Base-by-base conservation (phyloP, 495 filamentous ascomycete species). In the Oleoguttula mirabilis region DNA sequence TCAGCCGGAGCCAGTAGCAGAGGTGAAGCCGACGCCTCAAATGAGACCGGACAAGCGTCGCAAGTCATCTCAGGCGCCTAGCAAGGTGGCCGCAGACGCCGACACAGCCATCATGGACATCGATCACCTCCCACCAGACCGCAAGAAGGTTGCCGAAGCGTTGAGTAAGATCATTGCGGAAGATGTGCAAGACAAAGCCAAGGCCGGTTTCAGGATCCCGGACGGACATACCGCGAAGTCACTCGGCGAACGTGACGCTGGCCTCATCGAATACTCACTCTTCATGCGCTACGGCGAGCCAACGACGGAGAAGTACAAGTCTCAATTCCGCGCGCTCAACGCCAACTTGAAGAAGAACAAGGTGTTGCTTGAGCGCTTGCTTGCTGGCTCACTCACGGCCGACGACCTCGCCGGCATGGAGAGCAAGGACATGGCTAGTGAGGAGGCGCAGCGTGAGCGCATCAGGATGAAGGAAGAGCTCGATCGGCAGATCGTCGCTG, bases 281-380 rank as follows among this genome's bases (percentile, higher is more conserved):
- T 75, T 76, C 58, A 52, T 72, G 45, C 73, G 67, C 37, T 47
- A 60, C 62, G 63, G 73, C 47, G 75, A 61, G 50, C 63, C 61
- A 53, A 51, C 60, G 49, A 52, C 60, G 47, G 66, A 67, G 55
- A 66, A 75, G 53, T 81, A 80, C 64, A 67, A 60, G 50, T 48
- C 57, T 33, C 75, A 80, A 56, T 62, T 78, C 52, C 67, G 75
- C 51, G 66, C 80, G 22, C 69, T 96, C 33, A 61, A 71, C 31
- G 79, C 78, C 64, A 95, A 95, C 63, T 64, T 94, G 47, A 90
- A 92, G 67, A 75, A 73, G 58, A 98, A 98, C 58, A 58, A 72
- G 45, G 76, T 81, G 47, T 73, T 98, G 40, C 73, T 77, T 46
- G 72, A 80, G 60, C 77, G 82, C 35, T 64, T 98, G 28, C 70